phyloP scores from a whole-genome alignment of 1,284 basidiomycete species.

The Trichosporon faecale region DNA sequence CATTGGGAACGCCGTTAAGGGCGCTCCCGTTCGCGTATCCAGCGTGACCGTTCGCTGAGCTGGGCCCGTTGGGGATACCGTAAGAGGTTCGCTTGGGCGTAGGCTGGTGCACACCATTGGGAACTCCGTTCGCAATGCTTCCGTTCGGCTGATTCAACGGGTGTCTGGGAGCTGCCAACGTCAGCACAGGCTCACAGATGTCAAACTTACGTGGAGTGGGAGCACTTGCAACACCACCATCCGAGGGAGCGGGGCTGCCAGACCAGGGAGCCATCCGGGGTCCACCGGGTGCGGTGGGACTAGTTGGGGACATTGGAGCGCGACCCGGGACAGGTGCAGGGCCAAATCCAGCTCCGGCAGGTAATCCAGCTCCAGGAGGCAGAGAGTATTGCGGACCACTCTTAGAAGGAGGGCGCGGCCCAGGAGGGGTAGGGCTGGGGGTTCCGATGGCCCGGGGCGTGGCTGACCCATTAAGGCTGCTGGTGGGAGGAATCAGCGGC shows the following conservation, averaged over 20 bases:
- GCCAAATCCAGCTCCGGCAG: not conserved
- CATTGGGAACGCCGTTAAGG: not conserved
- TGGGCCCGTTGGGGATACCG: not conserved
- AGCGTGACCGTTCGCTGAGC: not conserved
- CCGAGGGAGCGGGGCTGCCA: not conserved
- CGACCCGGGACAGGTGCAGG: not conserved
- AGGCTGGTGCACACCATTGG: not conserved
- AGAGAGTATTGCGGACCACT: not conserved
- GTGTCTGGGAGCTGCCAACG: not conserved
- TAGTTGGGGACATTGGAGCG: not conserved
- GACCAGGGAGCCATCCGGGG: not conserved
- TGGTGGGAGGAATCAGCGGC: not conserved
- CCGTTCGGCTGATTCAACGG: constrained; percentile 6
- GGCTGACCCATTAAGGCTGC: constrained; percentile 2
- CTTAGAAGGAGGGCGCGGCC: not conserved
- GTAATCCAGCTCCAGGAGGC: constrained; percentile 8
- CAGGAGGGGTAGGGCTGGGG: not conserved
- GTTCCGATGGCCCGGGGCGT: not conserved
- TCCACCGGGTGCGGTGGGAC: constrained; percentile 1
- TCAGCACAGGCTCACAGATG: not conserved
- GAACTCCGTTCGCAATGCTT: constrained; percentile 5
- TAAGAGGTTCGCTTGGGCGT: not conserved
- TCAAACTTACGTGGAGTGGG: not conserved
- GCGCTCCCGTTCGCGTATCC: not conserved
- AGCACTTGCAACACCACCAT: not conserved